A percentile compares a stretch with the other conserved stretches of the same genome.
Evolutionary conservation across 805 yeast species (phyloP).

Genomic region (Metschnikowia hibisci): DNA sequence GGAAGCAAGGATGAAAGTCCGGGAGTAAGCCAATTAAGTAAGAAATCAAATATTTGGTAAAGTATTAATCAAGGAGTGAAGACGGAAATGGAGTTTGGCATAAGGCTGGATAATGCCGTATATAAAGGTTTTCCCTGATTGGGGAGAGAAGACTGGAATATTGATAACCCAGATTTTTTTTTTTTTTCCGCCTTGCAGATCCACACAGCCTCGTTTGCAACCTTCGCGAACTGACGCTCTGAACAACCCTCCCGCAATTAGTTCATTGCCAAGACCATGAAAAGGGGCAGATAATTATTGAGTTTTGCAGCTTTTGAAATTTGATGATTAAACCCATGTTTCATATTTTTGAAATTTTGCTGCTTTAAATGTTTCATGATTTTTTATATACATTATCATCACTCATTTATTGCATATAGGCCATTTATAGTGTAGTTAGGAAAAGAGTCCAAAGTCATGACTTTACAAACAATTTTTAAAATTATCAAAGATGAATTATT

Average conservation of each 20-base stretch:
- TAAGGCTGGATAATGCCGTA: not conserved
- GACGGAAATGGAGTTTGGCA: not conserved
- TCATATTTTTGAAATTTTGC: too few relatives aligned
- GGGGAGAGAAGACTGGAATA: not conserved
- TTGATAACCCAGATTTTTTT: constrained; percentile 1
- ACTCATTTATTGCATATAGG: too few relatives aligned
- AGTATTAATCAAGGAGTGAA: not conserved
- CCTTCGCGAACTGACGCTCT: constrained; percentile 4
- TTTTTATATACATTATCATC: too few relatives aligned
- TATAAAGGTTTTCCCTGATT: constrained; percentile 5
- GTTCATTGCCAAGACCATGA: not conserved
- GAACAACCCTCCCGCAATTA: constrained; percentile 2
- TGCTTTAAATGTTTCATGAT: too few relatives aligned
- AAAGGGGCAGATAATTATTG: not conserved
- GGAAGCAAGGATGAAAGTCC: not conserved
- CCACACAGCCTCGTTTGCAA: constrained; percentile 18
- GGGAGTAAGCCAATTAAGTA: not conserved
- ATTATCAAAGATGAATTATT: too few relatives aligned
- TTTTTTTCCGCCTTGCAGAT: constrained; percentile 9
- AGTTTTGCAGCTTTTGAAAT: too few relatives aligned
- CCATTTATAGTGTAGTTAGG: too few relatives aligned
- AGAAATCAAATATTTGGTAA: not conserved
- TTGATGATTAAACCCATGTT: too few relatives aligned
- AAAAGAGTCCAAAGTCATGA: too few relatives aligned
- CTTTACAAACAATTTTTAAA: too few relatives aligned